A percentile compares a stretch with the other conserved stretches of the same genome.
These are phyloP conservation scores for Carex cristatella DNA, from an alignment of 176 grass and related monocot genomes.

Conservation along the genomic window DNA sequence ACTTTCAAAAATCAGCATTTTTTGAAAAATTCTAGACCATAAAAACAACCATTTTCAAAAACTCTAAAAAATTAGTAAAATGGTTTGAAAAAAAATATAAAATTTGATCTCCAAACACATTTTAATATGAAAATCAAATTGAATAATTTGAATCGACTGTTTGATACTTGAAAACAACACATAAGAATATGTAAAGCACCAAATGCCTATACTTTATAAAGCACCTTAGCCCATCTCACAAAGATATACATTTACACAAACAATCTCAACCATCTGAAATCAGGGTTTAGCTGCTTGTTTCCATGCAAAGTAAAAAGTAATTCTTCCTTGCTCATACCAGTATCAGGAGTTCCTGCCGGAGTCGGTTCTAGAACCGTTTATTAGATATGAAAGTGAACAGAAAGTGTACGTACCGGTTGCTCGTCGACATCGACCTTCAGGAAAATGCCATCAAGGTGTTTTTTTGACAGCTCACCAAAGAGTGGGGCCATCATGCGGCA, in stretches of 20 bases:
- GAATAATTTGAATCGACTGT: too few relatives aligned
- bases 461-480: background rate
- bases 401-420: constrained; percentile 7
- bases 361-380: background rate
- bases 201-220: too few relatives aligned
- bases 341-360: background rate
- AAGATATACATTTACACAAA: background rate
- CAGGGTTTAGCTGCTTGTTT: background rate
- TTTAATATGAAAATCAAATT: too few relatives aligned
- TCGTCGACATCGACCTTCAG: constrained; percentile 42
- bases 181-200: too few relatives aligned
- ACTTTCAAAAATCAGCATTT: too few relatives aligned
- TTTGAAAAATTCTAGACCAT: too few relatives aligned
- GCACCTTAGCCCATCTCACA: too few relatives aligned
- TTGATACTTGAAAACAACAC: too few relatives aligned
- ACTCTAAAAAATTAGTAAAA: too few relatives aligned
- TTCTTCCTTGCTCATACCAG: background rate
- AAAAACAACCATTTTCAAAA: too few relatives aligned
- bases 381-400: background rate
- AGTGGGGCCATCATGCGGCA: constrained; percentile 31
- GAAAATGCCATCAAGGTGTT: constrained; percentile 17
- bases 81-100: too few relatives aligned
- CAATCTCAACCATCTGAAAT: background rate
- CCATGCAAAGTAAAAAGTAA: background rate
- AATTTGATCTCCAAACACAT: too few relatives aligned